Base-by-base conservation (phyloP, 176 grass and related monocot genomes). In the Pontederia paniculata region DNA sequence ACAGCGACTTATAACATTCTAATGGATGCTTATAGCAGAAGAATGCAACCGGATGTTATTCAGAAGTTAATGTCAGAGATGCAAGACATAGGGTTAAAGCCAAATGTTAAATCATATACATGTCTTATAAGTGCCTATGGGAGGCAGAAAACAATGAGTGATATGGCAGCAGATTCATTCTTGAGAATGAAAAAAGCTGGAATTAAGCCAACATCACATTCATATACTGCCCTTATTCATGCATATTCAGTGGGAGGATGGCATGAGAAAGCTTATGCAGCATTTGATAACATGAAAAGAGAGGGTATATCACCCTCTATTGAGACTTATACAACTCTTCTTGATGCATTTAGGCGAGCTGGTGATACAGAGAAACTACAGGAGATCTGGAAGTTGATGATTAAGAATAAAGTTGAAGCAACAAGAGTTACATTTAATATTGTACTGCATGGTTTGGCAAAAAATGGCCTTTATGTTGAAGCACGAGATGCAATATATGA, bases 21-120 rank as follows among this genome's bases (percentile, higher is more conserved):
- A 57, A 89, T 95, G 81, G 82, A 83, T 76, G 76, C 85, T 68
- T 95, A 95, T 62, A 75, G 85, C 74, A 89, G 72, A 79, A 89
- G 90, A 51, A 83, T 89, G 76, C 84, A 89, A 50, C 82, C 85
- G 52, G 79, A 95, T 54, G 77, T 89, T 73, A 73, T 80, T 58
- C 76, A 89, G 61, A 58, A 47, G 13, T 69, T 95, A 70, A 69
- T 89, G 68, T 57, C 70, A 5, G 90, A 95, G 66, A 82, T 95
- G 78, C 73, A 75, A 48, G 58, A 63, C 78, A 70, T 83, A 47
- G 76, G 79, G 54, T 62, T 95, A 66, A 73, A 15, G 54, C 90
- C 82, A 78, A 75, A 76, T 83, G 76, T 74, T 58, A 66, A 67
- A 60, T 83, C 90, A 60, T 95, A 86, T 69, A 86, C 73, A 19